Evolutionary conservation across 2,329 filamentous ascomycete genomes (phyloP).

Genomic region (Trichoderma harzianum): DNA sequence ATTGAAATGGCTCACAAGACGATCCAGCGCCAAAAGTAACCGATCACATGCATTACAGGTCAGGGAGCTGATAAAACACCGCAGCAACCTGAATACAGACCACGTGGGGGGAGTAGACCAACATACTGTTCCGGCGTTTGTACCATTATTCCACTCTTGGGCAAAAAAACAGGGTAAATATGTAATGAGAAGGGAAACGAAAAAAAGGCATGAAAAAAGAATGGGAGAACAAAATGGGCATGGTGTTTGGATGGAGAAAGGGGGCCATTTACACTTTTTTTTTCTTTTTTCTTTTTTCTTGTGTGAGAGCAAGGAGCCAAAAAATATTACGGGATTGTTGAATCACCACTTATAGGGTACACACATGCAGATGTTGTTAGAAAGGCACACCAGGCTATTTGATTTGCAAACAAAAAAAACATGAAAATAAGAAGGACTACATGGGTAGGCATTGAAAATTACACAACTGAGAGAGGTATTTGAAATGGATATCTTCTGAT

Average conservation of each 20-base stretch:
- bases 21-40: conserved; percentile 78
- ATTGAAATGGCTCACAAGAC: conserved; percentile 94
- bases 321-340: not conserved
- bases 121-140: not conserved
- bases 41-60: not conserved
- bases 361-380: not conserved
- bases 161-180: not conserved
- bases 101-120: not conserved
- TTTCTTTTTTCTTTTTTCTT: not conserved
- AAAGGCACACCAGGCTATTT: not conserved
- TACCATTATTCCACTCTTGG: conserved; percentile 16
- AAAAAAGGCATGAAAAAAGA: not conserved
- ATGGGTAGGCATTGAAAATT: not conserved
- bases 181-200: not conserved
- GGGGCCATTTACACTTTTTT: not conserved
- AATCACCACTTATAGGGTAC: not conserved
- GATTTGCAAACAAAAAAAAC: not conserved
- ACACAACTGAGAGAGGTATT: not conserved
- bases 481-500: not conserved
- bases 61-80: not conserved
- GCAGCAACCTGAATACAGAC: not conserved
- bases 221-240: not conserved
- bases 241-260: not conserved
- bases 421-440: not conserved
- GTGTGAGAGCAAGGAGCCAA: not conserved